Evolutionary conservation across 31 red algal genomes (phyloP).

Genomic region (Endocladia muricata): DNA sequence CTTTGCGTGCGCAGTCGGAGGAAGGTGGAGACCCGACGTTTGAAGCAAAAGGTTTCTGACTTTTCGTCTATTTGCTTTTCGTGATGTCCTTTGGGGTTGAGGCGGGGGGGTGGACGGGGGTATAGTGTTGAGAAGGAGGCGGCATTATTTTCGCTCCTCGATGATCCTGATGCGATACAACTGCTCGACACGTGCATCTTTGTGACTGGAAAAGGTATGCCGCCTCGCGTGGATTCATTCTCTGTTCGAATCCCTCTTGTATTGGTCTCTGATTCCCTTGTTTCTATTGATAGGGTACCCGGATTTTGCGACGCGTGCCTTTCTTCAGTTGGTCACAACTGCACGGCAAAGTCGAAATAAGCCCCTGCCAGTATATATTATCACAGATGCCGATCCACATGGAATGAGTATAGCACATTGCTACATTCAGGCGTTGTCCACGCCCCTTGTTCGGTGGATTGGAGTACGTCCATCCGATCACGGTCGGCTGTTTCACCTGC

Average conservation of each 20-base stretch:
- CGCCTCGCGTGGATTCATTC: not conserved
- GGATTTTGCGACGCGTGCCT: constrained; percentile 33
- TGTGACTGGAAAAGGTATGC: constrained; percentile 66
- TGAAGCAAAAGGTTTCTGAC: too few species aligned
- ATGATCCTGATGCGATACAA: constrained; percentile 4
- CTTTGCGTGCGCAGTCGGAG: not conserved
- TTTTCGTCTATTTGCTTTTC: too few species aligned
- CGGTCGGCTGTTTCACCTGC: constrained; percentile 16
- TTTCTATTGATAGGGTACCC: constrained; percentile 38
- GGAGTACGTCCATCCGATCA: constrained; percentile 45
- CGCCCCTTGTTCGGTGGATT: constrained; percentile 21
- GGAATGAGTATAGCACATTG: constrained; percentile 62
- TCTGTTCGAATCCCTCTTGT: not conserved
- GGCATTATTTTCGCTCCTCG: constrained; percentile 33
- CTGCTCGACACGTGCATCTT: constrained; percentile 20
- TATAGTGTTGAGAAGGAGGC: constrained; percentile 69
- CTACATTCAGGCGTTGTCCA: constrained; percentile 19
- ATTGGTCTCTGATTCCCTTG: not conserved
- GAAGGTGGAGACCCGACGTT: too few species aligned
- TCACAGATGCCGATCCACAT: constrained; percentile 79
- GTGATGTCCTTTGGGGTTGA: too few species aligned
- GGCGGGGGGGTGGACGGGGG: too few species aligned
- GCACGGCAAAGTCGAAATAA: not conserved
- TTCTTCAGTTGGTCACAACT: constrained; percentile 16
- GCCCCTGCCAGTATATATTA: constrained; percentile 45